phyloP scores from a whole-genome alignment of 345 rosid species.

The Salix purpurea region DNA sequence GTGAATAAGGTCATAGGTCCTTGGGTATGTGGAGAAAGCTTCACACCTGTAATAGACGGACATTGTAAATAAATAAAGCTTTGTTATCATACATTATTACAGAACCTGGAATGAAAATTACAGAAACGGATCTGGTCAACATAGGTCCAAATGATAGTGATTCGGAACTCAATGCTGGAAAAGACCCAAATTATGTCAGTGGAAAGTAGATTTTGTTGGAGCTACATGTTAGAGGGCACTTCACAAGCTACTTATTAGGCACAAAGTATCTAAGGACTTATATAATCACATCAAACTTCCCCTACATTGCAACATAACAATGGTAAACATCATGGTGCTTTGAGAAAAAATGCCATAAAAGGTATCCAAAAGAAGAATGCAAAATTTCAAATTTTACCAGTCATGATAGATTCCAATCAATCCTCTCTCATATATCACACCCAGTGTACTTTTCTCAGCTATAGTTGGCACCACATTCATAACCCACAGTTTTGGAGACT shows the following conservation, averaged over 20 bases:
- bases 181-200: not conserved
- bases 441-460: constrained; percentile 70
- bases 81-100: not conserved
- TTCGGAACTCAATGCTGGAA: not conserved
- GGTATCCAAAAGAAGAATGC: not conserved
- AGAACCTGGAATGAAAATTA: not conserved
- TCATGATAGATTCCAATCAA: constrained; percentile 95
- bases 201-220: not conserved
- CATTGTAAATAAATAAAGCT: not conserved
- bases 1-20: constrained; percentile 92
- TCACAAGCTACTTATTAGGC: not conserved
- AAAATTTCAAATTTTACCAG: constrained; percentile 54
- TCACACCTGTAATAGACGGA: constrained; percentile 64
- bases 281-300: not conserved
- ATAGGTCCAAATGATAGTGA: not conserved
- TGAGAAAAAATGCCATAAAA: not conserved
- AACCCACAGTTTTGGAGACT: constrained; percentile 76
- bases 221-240: not conserved
- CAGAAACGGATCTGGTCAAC: not conserved
- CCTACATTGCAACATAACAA: not conserved
- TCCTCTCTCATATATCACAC: constrained; percentile 84
- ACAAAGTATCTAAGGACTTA: not conserved
- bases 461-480: constrained; percentile 97
- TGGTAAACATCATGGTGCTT: not conserved
- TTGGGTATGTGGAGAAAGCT: constrained; percentile 97